Conservation (phyloP, 1,139 yeast genomes). For the Candida sanyaensis region DNA sequence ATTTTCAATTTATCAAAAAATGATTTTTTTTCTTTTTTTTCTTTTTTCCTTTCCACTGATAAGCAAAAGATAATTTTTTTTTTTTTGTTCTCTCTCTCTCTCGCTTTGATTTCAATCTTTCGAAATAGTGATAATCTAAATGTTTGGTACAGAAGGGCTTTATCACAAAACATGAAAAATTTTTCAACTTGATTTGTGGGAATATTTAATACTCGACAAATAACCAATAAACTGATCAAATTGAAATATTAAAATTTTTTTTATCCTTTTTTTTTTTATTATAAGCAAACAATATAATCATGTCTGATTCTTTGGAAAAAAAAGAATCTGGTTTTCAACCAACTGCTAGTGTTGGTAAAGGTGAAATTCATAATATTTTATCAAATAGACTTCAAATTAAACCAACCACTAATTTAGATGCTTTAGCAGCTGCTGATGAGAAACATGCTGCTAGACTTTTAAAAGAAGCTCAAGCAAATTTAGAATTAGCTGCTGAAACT, state of each 20-base stretch:
- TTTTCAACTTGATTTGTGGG: not conserved
- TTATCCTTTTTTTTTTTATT: too few relatives aligned
- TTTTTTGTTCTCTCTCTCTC: too few relatives aligned
- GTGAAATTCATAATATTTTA: constrained; percentile 21
- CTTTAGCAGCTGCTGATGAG: constrained; percentile 28
- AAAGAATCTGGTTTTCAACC: constrained; percentile 13
- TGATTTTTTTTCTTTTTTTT: too few relatives aligned
- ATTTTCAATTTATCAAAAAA: too few relatives aligned
- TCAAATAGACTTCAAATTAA: constrained; percentile 12
- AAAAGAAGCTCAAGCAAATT: constrained; percentile 34
- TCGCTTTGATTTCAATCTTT: too few relatives aligned
- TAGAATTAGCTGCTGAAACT: constrained; percentile 32
- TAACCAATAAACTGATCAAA: too few relatives aligned
- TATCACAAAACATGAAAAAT: not conserved
- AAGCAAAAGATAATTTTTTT: too few relatives aligned
- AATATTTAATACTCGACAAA: too few relatives aligned
- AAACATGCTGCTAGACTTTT: constrained; percentile 20
- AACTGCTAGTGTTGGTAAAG: constrained; percentile 21
- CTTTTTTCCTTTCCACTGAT: too few relatives aligned
- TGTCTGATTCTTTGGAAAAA: constrained; percentile 10
- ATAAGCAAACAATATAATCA: not conserved
- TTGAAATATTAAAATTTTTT: too few relatives aligned
- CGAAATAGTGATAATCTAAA: too few relatives aligned
- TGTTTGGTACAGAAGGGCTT: too few relatives aligned
- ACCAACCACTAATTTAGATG: constrained; percentile 13